Percentiles rank a stretch among this genome's conserved stretches.
These are phyloP conservation scores for Candida ortonii DNA, from an alignment of 805 yeast genomes.

Conservation along the genomic window DNA sequence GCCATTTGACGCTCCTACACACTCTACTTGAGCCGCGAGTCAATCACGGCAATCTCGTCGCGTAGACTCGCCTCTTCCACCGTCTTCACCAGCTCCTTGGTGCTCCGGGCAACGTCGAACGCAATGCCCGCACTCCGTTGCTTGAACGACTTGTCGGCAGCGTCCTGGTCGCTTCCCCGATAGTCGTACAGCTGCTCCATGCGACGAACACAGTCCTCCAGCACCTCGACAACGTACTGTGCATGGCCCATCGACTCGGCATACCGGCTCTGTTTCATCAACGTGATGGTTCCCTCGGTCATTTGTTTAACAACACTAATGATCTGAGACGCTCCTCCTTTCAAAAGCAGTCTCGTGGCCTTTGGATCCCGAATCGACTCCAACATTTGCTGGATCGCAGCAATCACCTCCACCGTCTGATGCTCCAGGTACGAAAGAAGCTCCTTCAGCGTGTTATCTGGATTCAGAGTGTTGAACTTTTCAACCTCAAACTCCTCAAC, in stretches of 20 bases:
- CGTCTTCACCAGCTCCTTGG: slow-evolving; percentile 91
- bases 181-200: slow-evolving; percentile 67
- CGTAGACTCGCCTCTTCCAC: slow-evolving; percentile 91
- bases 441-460: slow-evolving; percentile 84
- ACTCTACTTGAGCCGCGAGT: slow-evolving; percentile 49
- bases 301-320: slow-evolving; percentile 75
- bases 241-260: slow-evolving; percentile 86
- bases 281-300: slow-evolving; percentile 83
- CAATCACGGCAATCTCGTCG: slow-evolving; percentile 79
- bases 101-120: slow-evolving; percentile 93
- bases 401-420: slow-evolving; percentile 87
- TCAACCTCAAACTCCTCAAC: slow-evolving; percentile 56
- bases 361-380: slow-evolving; percentile 74
- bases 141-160: slow-evolving; percentile 84
- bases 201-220: slow-evolving; percentile 81
- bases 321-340: slow-evolving; percentile 73
- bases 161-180: slow-evolving; percentile 48
- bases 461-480: slow-evolving; percentile 76
- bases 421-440: slow-evolving; percentile 84
- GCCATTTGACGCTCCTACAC: slow-evolving; percentile 1
- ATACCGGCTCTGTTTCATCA: slow-evolving; percentile 88
- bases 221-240: slow-evolving; percentile 80
- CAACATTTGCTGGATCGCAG: slow-evolving; percentile 80
- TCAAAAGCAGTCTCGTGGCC: slow-evolving; percentile 70
- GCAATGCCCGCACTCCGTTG: slow-evolving; percentile 95